Evolutionary conservation across 345 rosid genomes (phyloP), one percentile per base, ranked within the genome.

Genomic region (Xanthoceras sorbifolium): DNA sequence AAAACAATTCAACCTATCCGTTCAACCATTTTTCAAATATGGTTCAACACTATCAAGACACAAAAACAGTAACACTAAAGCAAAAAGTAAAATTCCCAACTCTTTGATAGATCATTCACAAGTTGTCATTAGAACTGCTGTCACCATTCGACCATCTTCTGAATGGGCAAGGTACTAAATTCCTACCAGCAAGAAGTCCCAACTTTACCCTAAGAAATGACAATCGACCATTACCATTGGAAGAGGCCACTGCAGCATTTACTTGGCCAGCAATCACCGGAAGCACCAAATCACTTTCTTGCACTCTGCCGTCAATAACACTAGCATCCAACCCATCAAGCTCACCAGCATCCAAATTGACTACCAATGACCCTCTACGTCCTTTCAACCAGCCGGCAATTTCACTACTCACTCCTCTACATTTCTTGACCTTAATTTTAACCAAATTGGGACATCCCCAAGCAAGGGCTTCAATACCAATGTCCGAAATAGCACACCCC

Each of bases 381-480:
- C 78, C 85, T 67, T 72, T 84, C 84, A 94, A 80, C 90, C 93
- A 88, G 65, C 84, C 89, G n/a, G 79, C 85, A 9, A 78, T 86
- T 31, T 87, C 90, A 73, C 74, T 67, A 14, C 87, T 91, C 71
- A 94, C 97, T 74, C 87, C 85, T 74, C 69, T 83, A 79, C 98
- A 94, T 75, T 92, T 92, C 89, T 85, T 92, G 36, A 94, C 92
- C 86, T 94, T 94, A 48, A 94, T 74, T 83, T 91, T 94, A 42
- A 88, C 84, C 86, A 94, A 82, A 82, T 74, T 91, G 6, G 98
- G 97, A 73, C 97, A 94, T 0, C 98, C 98, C 78, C 64, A 79
- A 40, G 89, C 91, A 4, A 94, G 84, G 6, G 94, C 90, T 87
- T 84, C 84, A 75, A 94, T 88, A 44, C 92, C 92, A 0, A 70